Evolutionary conservation across 805 yeast species (phyloP).

Genomic region (Starmerella stigmatis): DNA sequence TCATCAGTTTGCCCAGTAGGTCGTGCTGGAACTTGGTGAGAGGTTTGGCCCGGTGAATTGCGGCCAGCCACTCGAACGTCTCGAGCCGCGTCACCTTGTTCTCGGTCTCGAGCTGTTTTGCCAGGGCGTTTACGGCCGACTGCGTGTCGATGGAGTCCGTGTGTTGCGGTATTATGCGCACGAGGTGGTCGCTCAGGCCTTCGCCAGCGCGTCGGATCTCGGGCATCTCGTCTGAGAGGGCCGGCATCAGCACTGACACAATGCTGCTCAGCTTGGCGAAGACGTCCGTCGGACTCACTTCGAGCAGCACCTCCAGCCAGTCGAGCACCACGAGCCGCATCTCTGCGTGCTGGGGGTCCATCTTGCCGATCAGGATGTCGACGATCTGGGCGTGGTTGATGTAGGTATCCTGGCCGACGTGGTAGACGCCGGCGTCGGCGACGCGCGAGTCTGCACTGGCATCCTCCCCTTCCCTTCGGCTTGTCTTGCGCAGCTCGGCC

Average conservation of each 20-base stretch:
- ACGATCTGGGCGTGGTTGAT: slow-evolving; percentile 72
- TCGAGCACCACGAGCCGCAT: slow-evolving; percentile 68
- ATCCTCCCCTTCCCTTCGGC: slow-evolving; percentile 7
- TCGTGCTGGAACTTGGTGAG: slow-evolving; percentile 36
- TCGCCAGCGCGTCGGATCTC: slow-evolving; percentile 45
- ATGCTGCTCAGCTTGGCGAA: slow-evolving; percentile 65
- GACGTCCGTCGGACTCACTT: slow-evolving; percentile 65
- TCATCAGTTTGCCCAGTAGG: slow-evolving; percentile 37
- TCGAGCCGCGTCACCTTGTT: slow-evolving; percentile 75
- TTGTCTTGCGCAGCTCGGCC: slow-evolving; percentile 46
- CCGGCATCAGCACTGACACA: slow-evolving; percentile 54
- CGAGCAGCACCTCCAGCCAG: slow-evolving; percentile 70
- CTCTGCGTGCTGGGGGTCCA: slow-evolving; percentile 62
- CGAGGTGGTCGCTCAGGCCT: slow-evolving; percentile 46
- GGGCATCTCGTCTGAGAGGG: slow-evolving; percentile 44
- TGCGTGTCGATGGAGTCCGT: slow-evolving; percentile 38
- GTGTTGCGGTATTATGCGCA: slow-evolving; percentile 40
- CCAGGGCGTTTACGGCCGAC: slow-evolving; percentile 58
- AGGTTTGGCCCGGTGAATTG: slow-evolving; percentile 48
- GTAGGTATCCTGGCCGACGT: slow-evolving; percentile 71
- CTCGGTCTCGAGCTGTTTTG: slow-evolving; percentile 60
- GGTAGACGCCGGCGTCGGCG: slow-evolving; percentile 32
- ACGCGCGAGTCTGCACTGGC: not conserved
- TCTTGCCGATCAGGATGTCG: slow-evolving; percentile 67
- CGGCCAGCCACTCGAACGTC: slow-evolving; percentile 78